These are phyloP conservation scores for Calonectria multiphialidica DNA, from an alignment of 2,329 filamentous ascomycete genomes.

Conservation along the genomic window DNA sequence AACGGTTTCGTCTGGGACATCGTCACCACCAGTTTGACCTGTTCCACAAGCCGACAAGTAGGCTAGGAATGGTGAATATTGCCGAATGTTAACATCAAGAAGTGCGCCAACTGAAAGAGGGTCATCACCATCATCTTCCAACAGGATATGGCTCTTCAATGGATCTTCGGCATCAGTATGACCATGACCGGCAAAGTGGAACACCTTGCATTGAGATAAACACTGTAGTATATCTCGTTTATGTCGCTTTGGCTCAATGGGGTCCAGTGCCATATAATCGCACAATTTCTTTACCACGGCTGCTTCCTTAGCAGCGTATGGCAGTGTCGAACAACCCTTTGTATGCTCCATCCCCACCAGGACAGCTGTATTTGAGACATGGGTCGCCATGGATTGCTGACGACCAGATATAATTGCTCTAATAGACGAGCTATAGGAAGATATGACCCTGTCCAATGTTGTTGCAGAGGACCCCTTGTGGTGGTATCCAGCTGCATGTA, in stretches of 20 bases:
- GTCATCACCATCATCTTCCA: neutral
- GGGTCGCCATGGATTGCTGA: conserved; percentile 5
- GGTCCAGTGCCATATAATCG: neutral
- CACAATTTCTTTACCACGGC: neutral
- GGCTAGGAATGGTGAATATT: conserved; percentile 45
- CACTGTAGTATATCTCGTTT: neutral
- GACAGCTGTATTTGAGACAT: neutral
- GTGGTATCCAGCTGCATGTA: conserved; percentile 39
- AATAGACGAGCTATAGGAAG: neutral
- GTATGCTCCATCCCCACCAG: neutral
- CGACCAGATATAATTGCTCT: neutral
- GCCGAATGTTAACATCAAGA: conserved; percentile 29
- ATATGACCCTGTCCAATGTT: neutral
- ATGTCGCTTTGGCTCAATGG: neutral
- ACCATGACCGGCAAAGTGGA: conserved; percentile 19
- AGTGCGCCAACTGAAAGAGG: conserved; percentile 29
- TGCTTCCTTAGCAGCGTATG: neutral
- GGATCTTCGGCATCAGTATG: conserved; percentile 18
- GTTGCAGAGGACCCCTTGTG: neutral
- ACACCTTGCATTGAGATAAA: neutral
- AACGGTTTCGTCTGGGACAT: conserved; percentile 50
- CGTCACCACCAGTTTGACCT: conserved; percentile 33
- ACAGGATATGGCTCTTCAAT: conserved; percentile 20
- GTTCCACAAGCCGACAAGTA: conserved; percentile 55
- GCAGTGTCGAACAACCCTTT: neutral